phyloP scores from a whole-genome alignment of 2,329 filamentous ascomycete species.

The Chrysoporthe puriensis region DNA sequence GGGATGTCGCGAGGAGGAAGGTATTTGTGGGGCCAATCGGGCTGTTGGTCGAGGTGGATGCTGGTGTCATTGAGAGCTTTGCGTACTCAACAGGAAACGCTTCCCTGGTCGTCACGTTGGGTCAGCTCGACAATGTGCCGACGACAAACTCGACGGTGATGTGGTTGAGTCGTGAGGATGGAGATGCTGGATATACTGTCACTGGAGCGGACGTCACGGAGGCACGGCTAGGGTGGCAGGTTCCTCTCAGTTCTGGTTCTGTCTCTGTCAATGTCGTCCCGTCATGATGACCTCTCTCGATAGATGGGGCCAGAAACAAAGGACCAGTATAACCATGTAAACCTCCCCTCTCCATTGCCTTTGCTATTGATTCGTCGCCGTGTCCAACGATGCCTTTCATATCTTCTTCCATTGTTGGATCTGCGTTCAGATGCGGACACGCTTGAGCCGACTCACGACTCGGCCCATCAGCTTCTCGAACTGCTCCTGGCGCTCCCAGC shows the following conservation, averaged over 20 bases:
- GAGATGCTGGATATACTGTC: slow-evolving; percentile 33
- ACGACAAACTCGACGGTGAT: slow-evolving; percentile 37
- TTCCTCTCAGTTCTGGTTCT: slow-evolving; percentile 34
- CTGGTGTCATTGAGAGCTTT: slow-evolving; percentile 46
- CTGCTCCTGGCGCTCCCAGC: background rate
- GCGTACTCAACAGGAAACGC: slow-evolving; percentile 36
- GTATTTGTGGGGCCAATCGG: slow-evolving; percentile 53
- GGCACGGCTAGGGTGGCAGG: slow-evolving; percentile 36
- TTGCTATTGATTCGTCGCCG: background rate
- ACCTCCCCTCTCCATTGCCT: background rate
- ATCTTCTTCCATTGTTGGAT: background rate
- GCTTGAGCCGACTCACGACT: background rate
- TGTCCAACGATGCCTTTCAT: background rate
- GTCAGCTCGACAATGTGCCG: slow-evolving; percentile 37
- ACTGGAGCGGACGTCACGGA: slow-evolving; percentile 30
- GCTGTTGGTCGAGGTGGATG: slow-evolving; percentile 46
- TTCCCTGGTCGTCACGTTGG: slow-evolving; percentile 37
- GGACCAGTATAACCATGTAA: background rate
- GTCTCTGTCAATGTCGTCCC: slow-evolving; percentile 29
- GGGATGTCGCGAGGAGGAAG: slow-evolving; percentile 50
- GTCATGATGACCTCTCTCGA: slow-evolving; percentile 3
- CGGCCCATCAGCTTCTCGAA: background rate
- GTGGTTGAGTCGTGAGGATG: slow-evolving; percentile 41
- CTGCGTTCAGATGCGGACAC: background rate
- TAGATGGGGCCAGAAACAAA: no score